Evolutionary conservation across 192 early-diverging fungal species (phyloP).

Genomic region (Umbelopsis sp.): DNA sequence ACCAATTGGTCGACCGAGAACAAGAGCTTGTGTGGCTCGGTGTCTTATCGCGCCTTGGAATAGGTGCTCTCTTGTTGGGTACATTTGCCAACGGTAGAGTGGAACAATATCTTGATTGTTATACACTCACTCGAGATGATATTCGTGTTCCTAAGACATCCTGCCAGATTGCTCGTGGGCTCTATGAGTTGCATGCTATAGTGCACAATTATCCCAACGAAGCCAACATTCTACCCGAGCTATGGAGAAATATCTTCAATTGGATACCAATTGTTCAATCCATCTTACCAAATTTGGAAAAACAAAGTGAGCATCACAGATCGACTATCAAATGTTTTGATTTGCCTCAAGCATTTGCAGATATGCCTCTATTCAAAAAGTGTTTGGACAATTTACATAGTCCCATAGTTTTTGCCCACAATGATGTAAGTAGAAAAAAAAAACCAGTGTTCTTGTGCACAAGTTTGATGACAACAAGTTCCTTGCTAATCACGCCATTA

Average conservation of each 20-base stretch:
- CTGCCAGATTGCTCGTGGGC: conserved; percentile 68
- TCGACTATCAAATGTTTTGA: conserved; percentile 10
- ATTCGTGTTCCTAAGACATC: conserved; percentile 67
- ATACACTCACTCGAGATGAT: conserved; percentile 69
- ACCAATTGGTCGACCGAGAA: conserved; percentile 75
- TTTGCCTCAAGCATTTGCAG: conserved; percentile 19
- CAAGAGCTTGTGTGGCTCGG: conserved; percentile 81
- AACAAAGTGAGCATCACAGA: conserved; percentile 24
- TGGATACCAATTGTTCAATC: conserved; percentile 59
- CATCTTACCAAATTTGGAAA: conserved; percentile 25
- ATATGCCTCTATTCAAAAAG: conserved; percentile 29
- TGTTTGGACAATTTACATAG: conserved; percentile 43
- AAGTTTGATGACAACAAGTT: background rate
- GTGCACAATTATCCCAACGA: conserved; percentile 63
- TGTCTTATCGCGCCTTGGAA: conserved; percentile 66
- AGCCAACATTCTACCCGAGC: conserved; percentile 37
- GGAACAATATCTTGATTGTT: conserved; percentile 81
- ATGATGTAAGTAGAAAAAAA: conserved; percentile 61
- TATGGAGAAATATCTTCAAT: conserved; percentile 65
- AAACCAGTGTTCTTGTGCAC: background rate
- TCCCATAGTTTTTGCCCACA: conserved; percentile 89
- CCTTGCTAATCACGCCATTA: conserved; percentile 6
- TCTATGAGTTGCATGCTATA: conserved; percentile 75
- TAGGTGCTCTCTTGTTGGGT: conserved; percentile 76
- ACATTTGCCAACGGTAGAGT: conserved; percentile 86